Evolutionary conservation across 192 early-diverging fungal species (phyloP).

Genomic region (Podila minutissima): DNA sequence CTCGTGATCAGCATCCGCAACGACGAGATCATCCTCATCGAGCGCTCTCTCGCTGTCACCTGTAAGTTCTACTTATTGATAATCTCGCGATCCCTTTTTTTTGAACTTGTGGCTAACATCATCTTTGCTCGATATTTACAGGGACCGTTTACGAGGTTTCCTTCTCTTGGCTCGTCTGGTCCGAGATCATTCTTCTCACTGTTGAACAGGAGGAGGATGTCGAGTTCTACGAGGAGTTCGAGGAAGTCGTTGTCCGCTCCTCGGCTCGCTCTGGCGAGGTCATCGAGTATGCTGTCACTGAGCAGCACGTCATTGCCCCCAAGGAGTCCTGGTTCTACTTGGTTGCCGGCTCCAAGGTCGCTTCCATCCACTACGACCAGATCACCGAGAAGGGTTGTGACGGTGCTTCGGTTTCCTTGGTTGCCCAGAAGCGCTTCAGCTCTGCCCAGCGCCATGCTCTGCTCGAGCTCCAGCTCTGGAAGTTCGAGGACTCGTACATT

Average conservation of each 20-base stretch:
- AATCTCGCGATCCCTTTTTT: background rate
- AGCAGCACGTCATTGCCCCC: conserved; percentile 31
- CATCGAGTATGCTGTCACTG: conserved; percentile 40
- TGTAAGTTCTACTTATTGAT: conserved; percentile 3
- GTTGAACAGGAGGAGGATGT: conserved; percentile 24
- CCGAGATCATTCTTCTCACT: conserved; percentile 24
- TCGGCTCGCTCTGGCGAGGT: conserved; percentile 16
- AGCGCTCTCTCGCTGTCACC: conserved; percentile 28
- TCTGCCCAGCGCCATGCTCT: conserved; percentile 38
- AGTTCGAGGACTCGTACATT: conserved; percentile 36
- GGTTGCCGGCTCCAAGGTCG: conserved; percentile 38
- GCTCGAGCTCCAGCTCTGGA: conserved; percentile 48
- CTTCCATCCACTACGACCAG: conserved; percentile 17
- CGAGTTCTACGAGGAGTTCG: conserved; percentile 48
- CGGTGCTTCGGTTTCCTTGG: conserved; percentile 18
- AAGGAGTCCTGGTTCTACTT: conserved; percentile 44
- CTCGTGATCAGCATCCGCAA: conserved; percentile 39
- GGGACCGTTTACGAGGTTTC: conserved; percentile 25
- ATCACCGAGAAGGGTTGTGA: conserved; percentile 28
- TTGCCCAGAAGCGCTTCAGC: conserved; percentile 33
- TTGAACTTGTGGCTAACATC: background rate
- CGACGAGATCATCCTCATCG: conserved; percentile 34
- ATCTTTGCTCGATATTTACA: background rate
- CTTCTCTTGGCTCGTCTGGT: conserved; percentile 39
- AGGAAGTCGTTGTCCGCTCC: conserved; percentile 42